phyloP scores from a whole-genome alignment of 78 protist genomes.

The Mantamonas sphyraenae region DNA sequence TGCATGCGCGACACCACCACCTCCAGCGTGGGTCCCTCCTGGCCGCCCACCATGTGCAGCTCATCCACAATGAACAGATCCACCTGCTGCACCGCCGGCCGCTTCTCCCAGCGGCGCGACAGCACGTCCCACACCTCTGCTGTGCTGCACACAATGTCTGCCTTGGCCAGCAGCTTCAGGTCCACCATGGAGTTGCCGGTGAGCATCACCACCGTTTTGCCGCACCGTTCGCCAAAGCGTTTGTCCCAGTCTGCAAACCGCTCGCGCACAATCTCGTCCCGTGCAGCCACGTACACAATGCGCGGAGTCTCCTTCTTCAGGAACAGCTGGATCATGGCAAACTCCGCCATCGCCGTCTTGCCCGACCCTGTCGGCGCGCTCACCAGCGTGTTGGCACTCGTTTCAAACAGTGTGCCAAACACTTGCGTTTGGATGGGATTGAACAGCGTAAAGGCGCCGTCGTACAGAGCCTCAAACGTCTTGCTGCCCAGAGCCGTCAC shows the following conservation, averaged over 20 bases:
- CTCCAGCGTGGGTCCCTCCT: slow-evolving; percentile 76
- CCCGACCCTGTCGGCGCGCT: slow-evolving; percentile 96
- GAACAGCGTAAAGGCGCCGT: slow-evolving; percentile 31
- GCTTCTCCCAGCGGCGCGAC: slow-evolving; percentile 83
- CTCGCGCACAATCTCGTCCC: slow-evolving; percentile 16
- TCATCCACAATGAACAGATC: slow-evolving; percentile 84
- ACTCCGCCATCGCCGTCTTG: slow-evolving; percentile 92
- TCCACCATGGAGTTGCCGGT: slow-evolving; percentile 62
- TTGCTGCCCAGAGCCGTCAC: slow-evolving; percentile 47
- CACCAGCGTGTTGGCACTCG: slow-evolving; percentile 55
- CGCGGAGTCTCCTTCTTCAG: slow-evolving; percentile 1
- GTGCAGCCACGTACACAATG: slow-evolving; percentile 38
- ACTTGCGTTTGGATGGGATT: slow-evolving; percentile 92
- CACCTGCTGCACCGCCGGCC: slow-evolving; percentile 56
- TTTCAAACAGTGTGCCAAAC: slow-evolving; percentile 63
- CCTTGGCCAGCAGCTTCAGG: background rate
- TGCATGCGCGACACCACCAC: slow-evolving; percentile 81
- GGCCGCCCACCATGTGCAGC: slow-evolving; percentile 83
- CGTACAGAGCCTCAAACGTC: slow-evolving; percentile 18
- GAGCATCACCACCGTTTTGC: slow-evolving; percentile 29
- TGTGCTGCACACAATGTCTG: slow-evolving; percentile 40
- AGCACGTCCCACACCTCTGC: slow-evolving; percentile 87
- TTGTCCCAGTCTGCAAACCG: background rate
- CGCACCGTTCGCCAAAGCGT: slow-evolving; percentile 8
- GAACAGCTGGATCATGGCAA: slow-evolving; percentile 72